A percentile compares a stretch with the other conserved stretches of the same genome.
Conservation (phyloP, 2,329 filamentous ascomycete genomes). For the Claviceps purpurea region DNA sequence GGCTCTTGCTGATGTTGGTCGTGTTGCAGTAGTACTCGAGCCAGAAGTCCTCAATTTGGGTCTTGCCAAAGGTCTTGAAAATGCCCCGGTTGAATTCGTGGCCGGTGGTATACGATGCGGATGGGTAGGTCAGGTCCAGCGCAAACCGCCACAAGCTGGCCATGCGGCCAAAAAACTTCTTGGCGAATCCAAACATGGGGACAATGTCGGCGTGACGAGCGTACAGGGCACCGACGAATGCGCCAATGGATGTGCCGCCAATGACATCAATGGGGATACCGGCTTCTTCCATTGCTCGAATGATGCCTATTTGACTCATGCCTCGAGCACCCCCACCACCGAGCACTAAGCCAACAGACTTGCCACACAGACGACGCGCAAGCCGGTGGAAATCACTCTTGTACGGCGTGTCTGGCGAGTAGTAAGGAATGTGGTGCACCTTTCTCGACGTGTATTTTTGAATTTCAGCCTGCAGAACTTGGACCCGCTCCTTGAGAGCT, state of each 20-base stretch:
- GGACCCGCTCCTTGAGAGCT: constrained; percentile 80
- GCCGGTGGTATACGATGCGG: constrained; percentile 91
- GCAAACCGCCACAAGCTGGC: constrained; percentile 98
- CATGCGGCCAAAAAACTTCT: constrained; percentile 98
- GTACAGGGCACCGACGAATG: constrained; percentile 90
- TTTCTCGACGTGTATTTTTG: constrained; percentile 95
- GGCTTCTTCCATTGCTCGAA: constrained; percentile 86
- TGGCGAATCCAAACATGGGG: constrained; percentile 89
- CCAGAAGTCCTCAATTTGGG: constrained; percentile 98
- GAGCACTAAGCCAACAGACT: constrained; percentile 85
- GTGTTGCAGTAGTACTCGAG: constrained; percentile 98
- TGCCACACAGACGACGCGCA: constrained; percentile 78
- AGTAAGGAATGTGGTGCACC: constrained; percentile 76
- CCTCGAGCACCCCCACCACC: constrained; percentile 88
- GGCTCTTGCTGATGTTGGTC: constrained; percentile 92
- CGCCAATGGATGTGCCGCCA: constrained; percentile 89
- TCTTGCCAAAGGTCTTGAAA: constrained; percentile 95
- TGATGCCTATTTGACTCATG: constrained; percentile 86
- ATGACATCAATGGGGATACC: constrained; percentile 93
- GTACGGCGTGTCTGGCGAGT: constrained; percentile 81
- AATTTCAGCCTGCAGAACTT: constrained; percentile 90
- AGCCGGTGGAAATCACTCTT: constrained; percentile 95
- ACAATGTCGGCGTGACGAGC: constrained; percentile 93
- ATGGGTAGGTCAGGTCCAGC: constrained; percentile 88
- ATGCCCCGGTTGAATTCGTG: constrained; percentile 98